Conservation (phyloP, 305 asterid species). For the Stenogyne calaminthoides region DNA sequence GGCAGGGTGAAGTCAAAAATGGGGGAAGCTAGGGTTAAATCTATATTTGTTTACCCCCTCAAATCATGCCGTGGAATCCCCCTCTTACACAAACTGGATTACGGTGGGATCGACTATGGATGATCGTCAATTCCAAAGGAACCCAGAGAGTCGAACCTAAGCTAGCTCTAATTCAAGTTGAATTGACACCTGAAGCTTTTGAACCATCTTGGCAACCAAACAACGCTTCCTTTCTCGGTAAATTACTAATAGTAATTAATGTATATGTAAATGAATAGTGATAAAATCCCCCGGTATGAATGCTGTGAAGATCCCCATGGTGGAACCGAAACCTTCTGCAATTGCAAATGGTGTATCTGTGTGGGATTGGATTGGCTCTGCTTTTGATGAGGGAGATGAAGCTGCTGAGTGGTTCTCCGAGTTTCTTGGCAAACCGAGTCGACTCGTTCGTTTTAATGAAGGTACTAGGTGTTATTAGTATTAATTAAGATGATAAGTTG, state of each 20-base stretch:
- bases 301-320: constrained; percentile 44
- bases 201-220: constrained; percentile 52
- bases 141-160: constrained; percentile 69
- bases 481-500: too few relatives aligned
- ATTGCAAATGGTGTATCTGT: constrained; percentile 45
- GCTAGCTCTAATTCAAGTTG: constrained; percentile 56
- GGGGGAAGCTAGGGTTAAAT: constrained; percentile 30
- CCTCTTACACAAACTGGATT: constrained; percentile 46
- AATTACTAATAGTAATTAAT: too few relatives aligned
- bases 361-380: constrained; percentile 70
- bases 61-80: constrained; percentile 54
- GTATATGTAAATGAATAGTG: too few relatives aligned
- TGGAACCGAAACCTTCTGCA: constrained; percentile 39
- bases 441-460: constrained; percentile 59
- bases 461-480: too few relatives aligned
- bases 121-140: constrained; percentile 55
- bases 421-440: constrained; percentile 52
- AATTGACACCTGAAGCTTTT: constrained; percentile 54
- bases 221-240: constrained; percentile 51
- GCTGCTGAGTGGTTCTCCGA: constrained; percentile 57
- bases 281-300: constrained; percentile 57
- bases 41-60: constrained; percentile 47
- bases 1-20: too few relatives aligned
- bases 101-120: constrained; percentile 70
- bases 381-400: constrained; percentile 62